Evolutionary conservation across 306 rosid genomes (phyloP), one percentile per base, ranked within the genome.

Genomic region (Myrica gale): DNA sequence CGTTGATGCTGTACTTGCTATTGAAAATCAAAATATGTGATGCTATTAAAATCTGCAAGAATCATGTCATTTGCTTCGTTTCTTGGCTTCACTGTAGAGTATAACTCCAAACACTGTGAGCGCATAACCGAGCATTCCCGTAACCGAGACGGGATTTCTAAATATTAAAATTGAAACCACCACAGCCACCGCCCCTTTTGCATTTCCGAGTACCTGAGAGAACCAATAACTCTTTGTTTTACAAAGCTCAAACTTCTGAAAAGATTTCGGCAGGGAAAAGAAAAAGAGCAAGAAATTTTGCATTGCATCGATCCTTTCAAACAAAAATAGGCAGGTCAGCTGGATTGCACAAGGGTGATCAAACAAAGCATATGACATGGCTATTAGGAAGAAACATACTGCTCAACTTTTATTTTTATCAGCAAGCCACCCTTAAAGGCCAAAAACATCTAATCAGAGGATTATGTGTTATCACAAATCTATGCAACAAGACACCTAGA

Each of bases 141-240:
- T 92, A 75, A 96, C 99, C 1, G 99, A 96, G 8, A 96, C 99
- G 6, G 99, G 99, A 78, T 96, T 96, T 85, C 89, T 90, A 71
- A 96, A 96, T 69, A 96, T 96, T 67, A 92, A 85, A 75, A 96
- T 96, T 10, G 99, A 96, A 80, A 96, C 93, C 72, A 96, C 99
- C 54, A 96, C 99, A 10, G 99, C 99, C 51, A 92, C 99, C 45
- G 99, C 99, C 11, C 99, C 99, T 82, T 96, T 96, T 39, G 99
- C 99, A 85, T 96, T 96, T 77, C 99, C 99, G 12, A 96, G 96
- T 69, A 96, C 99, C 99, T 96, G 86, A 71, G 85, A 39, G 55
- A 75, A 53, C 81, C 76, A 81, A 47, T 26, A 17, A 71, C 37
- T 51, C 75, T 69, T 44, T 26, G 54, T 70, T 80, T 52, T 71